Evolutionary conservation across 1,284 basidiomycete species (phyloP).

Genomic region (Pseudozyma flocculosa): DNA sequence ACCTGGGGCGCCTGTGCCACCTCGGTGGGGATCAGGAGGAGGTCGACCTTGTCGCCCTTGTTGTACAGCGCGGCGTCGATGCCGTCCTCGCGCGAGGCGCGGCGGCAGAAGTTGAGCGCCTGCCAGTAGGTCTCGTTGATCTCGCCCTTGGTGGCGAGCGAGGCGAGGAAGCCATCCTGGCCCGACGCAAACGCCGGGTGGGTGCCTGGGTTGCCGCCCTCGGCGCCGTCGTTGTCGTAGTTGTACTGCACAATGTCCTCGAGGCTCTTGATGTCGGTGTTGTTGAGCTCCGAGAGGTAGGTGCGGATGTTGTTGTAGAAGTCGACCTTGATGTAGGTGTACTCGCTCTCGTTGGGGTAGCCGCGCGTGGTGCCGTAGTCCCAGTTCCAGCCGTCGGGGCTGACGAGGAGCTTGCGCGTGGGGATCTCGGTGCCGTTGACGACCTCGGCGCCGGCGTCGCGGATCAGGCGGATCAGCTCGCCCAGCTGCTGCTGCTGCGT

Average conservation of each 20-base stretch:
- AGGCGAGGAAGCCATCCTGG: slow-evolving; percentile 17
- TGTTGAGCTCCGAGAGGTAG: slow-evolving; percentile 6
- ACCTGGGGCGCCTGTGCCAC: slow-evolving; percentile 14
- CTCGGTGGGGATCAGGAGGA: slow-evolving; percentile 16
- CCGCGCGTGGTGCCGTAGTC: background rate
- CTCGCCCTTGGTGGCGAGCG: background rate
- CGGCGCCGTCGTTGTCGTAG: slow-evolving; percentile 15
- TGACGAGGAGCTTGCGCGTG: background rate
- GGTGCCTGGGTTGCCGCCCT: slow-evolving; percentile 10
- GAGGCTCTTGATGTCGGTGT: slow-evolving; percentile 19
- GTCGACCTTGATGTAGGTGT: background rate
- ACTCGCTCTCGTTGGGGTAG: background rate
- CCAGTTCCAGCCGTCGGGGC: background rate
- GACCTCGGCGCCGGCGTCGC: slow-evolving; percentile 7
- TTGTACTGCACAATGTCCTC: slow-evolving; percentile 18
- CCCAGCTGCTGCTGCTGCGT: slow-evolving; percentile 8
- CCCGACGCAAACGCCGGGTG: slow-evolving; percentile 7
- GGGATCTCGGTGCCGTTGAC: slow-evolving; percentile 7
- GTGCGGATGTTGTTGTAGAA: slow-evolving; percentile 1
- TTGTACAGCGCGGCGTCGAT: slow-evolving; percentile 13
- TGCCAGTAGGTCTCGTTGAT: background rate
- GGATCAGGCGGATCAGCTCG: slow-evolving; percentile 8
- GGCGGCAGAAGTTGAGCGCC: slow-evolving; percentile 12
- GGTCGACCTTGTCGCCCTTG: slow-evolving; percentile 4
- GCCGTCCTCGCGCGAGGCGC: slow-evolving; percentile 6